These are phyloP conservation scores for Yamagishiella unicocca DNA, from an alignment of 139 green algal species.

Conservation along the genomic window DNA sequence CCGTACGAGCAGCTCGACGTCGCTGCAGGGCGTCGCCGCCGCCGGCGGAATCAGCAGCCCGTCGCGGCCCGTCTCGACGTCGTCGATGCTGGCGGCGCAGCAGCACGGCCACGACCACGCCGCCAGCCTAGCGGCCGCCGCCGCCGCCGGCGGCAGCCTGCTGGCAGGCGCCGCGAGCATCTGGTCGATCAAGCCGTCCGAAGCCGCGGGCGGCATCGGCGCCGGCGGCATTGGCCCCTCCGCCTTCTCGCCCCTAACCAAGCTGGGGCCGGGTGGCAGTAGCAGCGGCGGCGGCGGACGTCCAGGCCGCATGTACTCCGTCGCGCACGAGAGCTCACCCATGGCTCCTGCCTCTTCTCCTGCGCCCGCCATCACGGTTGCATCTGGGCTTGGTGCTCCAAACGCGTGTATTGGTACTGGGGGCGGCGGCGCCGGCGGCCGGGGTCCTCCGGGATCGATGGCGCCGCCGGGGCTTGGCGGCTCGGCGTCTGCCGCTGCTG, in stretches of 20 bases:
- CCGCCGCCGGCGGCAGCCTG: not conserved
- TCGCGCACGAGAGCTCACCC: too few relatives aligned
- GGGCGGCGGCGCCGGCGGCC: not conserved
- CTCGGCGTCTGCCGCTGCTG: not conserved
- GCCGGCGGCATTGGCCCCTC: not conserved
- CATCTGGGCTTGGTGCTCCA: too few relatives aligned
- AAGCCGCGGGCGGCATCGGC: not conserved
- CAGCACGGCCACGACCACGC: not conserved
- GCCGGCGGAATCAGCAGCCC: not conserved
- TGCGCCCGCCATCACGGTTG: too few relatives aligned
- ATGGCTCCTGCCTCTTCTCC: too few relatives aligned
- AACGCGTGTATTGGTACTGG: not conserved
- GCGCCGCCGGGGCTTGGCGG: not conserved
- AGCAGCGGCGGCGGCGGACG: not conserved
- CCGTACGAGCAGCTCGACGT: not conserved
- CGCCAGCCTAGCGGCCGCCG: not conserved
- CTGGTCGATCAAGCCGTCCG: slow-evolving; percentile 24
- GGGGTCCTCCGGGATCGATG: not conserved
- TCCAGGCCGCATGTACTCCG: too few relatives aligned
- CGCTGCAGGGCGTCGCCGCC: not conserved
- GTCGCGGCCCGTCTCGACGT: not conserved
- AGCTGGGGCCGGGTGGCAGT: not conserved
- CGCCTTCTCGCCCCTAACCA: not conserved
- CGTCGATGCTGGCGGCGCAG: not conserved
- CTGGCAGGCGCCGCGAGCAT: slow-evolving; percentile 27